Evolutionary conservation across 192 early-diverging fungal species (phyloP), one percentile per base, ranked within the genome.

Genomic region (Dispira simplex): DNA sequence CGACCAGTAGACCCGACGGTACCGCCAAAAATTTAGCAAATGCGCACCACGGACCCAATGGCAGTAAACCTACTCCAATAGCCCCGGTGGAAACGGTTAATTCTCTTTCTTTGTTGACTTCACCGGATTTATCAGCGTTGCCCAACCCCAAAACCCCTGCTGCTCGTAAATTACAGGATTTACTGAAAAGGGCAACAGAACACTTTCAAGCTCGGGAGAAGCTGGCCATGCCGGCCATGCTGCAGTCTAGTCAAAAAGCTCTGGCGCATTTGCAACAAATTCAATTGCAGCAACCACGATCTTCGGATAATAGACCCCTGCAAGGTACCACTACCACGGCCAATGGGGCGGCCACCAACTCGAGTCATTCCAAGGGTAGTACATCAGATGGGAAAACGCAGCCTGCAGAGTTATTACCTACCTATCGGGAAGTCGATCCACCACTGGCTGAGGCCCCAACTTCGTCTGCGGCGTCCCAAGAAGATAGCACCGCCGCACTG

Each of bases 71-170:
- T 14, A 57, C 55, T 27, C 21, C 16, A 13, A 14, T 27, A 27
- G n/a, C 25, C 16, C 14, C 27, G 55, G 25, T 27, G 21, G 13
- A 57, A 27, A 26, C 55, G n/a, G 6, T 57, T 23, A 27, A 27
- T 20, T 57, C 55, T 14, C n/a, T 1, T 27, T 20, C 20, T 4
- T 27, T 13, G 21, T 44, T 60, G 14, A 6, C 14, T 14, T 5
- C 52, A 43, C 43, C 46, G 5, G n/a, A 39, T 28, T 28, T 71
- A 69, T 71, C 11, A 48, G 25, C 23, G 28, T 46, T 46, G 70
- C 44, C 32, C 44, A 55, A 27, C 67, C 73, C 58, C 5, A 27
- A 43, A 43, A 64, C 70, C 76, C 63, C 71, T 73, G 43, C 68
- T 64, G 32, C 66, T 69, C 32, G 63, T 63, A 23, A 66, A 52